Evolutionary conservation across 371 early-diverging fungal genomes (phyloP).

Genomic region (Mortierella sp.): DNA sequence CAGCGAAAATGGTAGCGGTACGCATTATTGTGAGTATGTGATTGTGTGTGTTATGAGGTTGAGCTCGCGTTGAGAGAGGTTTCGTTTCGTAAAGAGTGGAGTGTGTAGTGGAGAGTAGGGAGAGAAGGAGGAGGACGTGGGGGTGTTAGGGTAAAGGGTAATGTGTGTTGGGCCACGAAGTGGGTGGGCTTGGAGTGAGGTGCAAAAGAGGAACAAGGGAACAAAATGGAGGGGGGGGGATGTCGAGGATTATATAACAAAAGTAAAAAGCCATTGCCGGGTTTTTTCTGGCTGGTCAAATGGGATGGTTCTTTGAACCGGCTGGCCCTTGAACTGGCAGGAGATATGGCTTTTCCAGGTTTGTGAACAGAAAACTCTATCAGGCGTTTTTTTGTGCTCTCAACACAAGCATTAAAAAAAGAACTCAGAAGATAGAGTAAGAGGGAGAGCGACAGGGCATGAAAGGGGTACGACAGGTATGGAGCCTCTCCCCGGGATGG

Average conservation of each 20-base stretch:
- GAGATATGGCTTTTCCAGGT: not conserved
- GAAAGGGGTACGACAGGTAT: no score
- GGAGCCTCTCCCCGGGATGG: not conserved
- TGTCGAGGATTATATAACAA: slow-evolving; percentile 11
- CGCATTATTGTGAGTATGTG: slow-evolving; percentile 19
- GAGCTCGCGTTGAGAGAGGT: not conserved
- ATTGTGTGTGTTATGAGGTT: not conserved
- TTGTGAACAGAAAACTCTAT: not conserved
- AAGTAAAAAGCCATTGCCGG: not conserved
- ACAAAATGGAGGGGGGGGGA: not conserved
- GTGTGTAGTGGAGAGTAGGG: not conserved
- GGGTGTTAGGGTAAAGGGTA: not conserved
- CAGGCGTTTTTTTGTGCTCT: not conserved
- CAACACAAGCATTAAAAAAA: slow-evolving; percentile 7
- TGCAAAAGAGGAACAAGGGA: slow-evolving; percentile 28
- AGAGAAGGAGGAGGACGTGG: not conserved
- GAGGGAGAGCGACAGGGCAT: not conserved
- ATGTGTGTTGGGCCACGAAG: slow-evolving; percentile 14
- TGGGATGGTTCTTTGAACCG: not conserved
- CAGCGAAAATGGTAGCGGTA: slow-evolving; percentile 40
- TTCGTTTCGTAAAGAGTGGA: not conserved
- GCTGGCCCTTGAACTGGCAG: no score
- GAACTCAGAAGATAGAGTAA: not conserved
- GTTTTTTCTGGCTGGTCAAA: not conserved
- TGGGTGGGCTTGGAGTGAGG: slow-evolving; percentile 31